Evolutionary conservation across 2,329 filamentous ascomycete species (phyloP).

Genomic region (Geosmithia morbida): DNA sequence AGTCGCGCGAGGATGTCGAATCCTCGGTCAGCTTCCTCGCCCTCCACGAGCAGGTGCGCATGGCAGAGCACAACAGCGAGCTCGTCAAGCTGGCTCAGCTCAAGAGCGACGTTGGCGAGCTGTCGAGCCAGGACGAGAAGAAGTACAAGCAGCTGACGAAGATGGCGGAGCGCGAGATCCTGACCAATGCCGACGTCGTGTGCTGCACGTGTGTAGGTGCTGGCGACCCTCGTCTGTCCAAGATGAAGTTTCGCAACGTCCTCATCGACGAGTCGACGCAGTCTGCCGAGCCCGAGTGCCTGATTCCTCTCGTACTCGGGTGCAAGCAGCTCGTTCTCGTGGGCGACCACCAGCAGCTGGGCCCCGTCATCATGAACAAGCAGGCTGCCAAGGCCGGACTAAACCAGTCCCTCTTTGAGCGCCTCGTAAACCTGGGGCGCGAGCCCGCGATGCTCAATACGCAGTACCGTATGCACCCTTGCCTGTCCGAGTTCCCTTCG

Average conservation of each 20-base stretch:
- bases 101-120: constrained; percentile 79
- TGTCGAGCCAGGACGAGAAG: constrained; percentile 95
- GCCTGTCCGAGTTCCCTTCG: constrained; percentile 89
- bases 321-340: constrained; percentile 99
- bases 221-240: constrained; percentile 84
- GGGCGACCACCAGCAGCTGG: constrained; percentile 94
- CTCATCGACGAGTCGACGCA: constrained; percentile 97
- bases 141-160: constrained; percentile 94
- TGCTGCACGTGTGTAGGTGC: constrained; percentile 98
- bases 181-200: constrained; percentile 91
- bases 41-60: constrained; percentile 89
- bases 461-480: constrained; percentile 98
- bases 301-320: constrained; percentile 92
- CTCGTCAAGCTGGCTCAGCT: constrained; percentile 84
- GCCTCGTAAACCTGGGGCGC: constrained; percentile 80
- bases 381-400: constrained; percentile 95
- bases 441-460: constrained; percentile 88
- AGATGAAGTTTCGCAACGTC: constrained; percentile 97
- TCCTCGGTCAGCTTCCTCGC: constrained; percentile 95
- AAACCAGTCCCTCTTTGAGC: constrained; percentile 97
- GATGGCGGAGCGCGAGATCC: constrained; percentile 84
- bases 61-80: constrained; percentile 94
- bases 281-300: constrained; percentile 94
- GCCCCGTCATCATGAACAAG: constrained; percentile 99
- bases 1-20: constrained; percentile 96